Conservation (phyloP, 208 protist species). For the Herpetomonas muscarum region DNA sequence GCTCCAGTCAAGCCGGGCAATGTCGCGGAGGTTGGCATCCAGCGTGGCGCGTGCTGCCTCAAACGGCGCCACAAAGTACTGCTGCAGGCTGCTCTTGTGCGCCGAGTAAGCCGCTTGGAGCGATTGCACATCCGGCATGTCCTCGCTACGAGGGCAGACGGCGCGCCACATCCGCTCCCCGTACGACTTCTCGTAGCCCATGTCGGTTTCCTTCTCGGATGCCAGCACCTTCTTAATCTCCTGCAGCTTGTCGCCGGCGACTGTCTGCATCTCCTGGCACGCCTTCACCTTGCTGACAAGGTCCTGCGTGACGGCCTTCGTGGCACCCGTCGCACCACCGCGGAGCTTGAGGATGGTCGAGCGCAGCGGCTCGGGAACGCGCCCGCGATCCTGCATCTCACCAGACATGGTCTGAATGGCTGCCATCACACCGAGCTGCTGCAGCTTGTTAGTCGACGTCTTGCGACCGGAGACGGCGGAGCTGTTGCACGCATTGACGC, state of each 20-base stretch:
- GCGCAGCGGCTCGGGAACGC: slow-evolving; percentile 61
- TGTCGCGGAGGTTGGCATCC: slow-evolving; percentile 43
- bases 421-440: slow-evolving; percentile 52
- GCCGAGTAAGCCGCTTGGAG: slow-evolving; percentile 46
- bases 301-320: slow-evolving; percentile 29
- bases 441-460: slow-evolving; percentile 29
- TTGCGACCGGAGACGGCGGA: slow-evolving; percentile 28
- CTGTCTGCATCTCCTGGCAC: slow-evolving; percentile 52
- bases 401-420: slow-evolving; percentile 58
- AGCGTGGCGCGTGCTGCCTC: slow-evolving; percentile 35
- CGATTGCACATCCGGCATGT: slow-evolving; percentile 51
- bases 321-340: slow-evolving; percentile 24
- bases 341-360: slow-evolving; percentile 53
- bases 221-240: slow-evolving; percentile 52
- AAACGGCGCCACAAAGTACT: slow-evolving; percentile 48
- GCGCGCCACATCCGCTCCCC: slow-evolving; percentile 78
- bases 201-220: slow-evolving; percentile 48
- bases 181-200: slow-evolving; percentile 46
- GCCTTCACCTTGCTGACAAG: slow-evolving; percentile 48
- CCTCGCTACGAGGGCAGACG: slow-evolving; percentile 29
- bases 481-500: slow-evolving; percentile 37
- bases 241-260: slow-evolving; percentile 38
- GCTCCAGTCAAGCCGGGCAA: slow-evolving; percentile 68
- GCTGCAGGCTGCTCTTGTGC: slow-evolving; percentile 44
- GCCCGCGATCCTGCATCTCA: slow-evolving; percentile 36